Base-by-base conservation (phyloP, 164 flowering plant genomes). In the Vitis riparia region DNA sequence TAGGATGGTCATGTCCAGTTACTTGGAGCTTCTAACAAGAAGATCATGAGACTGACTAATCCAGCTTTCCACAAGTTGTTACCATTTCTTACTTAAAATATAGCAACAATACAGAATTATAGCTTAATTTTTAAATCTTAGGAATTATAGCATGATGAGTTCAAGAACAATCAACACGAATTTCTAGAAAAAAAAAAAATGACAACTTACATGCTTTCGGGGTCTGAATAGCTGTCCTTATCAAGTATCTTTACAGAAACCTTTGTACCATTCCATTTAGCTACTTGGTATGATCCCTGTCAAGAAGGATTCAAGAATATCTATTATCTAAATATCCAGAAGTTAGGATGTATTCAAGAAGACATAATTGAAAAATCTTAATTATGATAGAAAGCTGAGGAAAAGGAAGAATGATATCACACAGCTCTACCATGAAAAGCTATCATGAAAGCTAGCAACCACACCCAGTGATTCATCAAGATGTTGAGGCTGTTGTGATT, bases 261-360 rank as follows among this genome's bases (percentile, higher is more conserved):
- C 82, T 88, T 96, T 55, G 94, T 91, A 55, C 98, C 99, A 75
- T 96, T 96, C 99, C 98, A 96, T 75, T 93, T 96, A 68, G 98
- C 99, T 72, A 91, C 94, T 88, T 91, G 98, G 80, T 89, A 93
- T 50, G 87, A 65, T 57, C 98, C 98, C 98, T 95, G 87, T 60
- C 27, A 73, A 67, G 51, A 70, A 65, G 55, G 51, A 72, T 3
- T 62, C 11, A 55, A 52, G 8, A 11, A 53, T 23, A 59, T 52
- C 11, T 17, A 59, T 68, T 9, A 58, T 47, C 27, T 19, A 3
- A 51, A 13, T 16, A 47, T 58, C 47, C 11, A 68, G 6, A 67
- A 67, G 14, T 37, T 3, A 58, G 55, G 57, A 59, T 23, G 19
- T 17, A 55, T 29, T 3, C 65, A 47, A 30, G 30, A 57, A 32